Percentiles rank a stretch among this genome's conserved stretches.
phyloP scores from a whole-genome alignment of 345 rosid species.

The Leavenworthia alabamica region DNA sequence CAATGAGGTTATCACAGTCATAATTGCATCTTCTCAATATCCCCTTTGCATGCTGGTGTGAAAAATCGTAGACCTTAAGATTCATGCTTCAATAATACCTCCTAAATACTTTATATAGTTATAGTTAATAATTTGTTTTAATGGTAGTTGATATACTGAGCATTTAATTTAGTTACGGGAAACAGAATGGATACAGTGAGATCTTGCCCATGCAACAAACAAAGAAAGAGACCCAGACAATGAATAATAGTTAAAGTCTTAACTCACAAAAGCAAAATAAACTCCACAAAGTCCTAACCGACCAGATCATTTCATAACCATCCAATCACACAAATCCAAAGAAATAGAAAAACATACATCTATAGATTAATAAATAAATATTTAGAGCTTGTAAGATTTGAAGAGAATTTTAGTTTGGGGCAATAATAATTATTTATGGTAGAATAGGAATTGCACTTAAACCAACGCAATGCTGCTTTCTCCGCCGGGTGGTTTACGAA shows the following conservation, averaged over 20 bases:
- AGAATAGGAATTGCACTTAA: conserved; percentile 30
- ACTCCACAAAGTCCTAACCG: not conserved
- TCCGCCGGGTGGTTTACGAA: conserved; percentile 96
- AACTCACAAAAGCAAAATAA: not conserved
- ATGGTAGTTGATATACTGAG: too few species aligned
- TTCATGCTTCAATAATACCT: too few species aligned
- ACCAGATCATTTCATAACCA: too few species aligned
- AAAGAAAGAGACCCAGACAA: not conserved
- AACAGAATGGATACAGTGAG: too few species aligned
- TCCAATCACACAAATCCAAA: conserved; percentile 14
- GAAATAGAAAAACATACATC: not conserved
- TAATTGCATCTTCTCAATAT: too few species aligned
- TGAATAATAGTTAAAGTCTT: not conserved
- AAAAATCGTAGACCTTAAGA: too few species aligned
- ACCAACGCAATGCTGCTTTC: conserved; percentile 97
- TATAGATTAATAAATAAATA: conserved; percentile 17
- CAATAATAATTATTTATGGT: conserved; percentile 10
- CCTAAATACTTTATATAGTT: too few species aligned
- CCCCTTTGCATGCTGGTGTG: too few species aligned
- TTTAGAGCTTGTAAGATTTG: conserved; percentile 19
- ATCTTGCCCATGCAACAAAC: too few species aligned
- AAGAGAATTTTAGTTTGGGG: not conserved
- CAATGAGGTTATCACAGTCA: too few species aligned
- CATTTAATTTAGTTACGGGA: too few species aligned
- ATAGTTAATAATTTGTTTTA: too few species aligned